phyloP scores from a whole-genome alignment of 2,329 filamentous ascomycete genomes.

The Clonostachys rhizophaga region DNA sequence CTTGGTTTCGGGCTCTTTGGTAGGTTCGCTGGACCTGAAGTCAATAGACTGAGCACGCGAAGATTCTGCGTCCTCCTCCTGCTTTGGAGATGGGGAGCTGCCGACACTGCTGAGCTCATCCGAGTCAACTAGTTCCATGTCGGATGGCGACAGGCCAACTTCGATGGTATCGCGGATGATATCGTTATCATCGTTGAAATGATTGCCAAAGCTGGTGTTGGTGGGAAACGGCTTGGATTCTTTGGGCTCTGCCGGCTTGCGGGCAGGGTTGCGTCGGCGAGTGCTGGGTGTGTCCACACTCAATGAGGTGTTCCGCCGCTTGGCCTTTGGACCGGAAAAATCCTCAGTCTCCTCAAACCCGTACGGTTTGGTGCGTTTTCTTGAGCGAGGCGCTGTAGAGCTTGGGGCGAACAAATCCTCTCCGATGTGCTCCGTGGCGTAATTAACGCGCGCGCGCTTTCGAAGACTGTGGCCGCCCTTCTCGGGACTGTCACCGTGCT shows the following conservation, averaged over 20 bases:
- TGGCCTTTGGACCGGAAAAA: conserved; percentile 15
- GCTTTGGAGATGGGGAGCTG: too few relatives aligned
- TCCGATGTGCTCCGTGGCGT: conserved; percentile 47
- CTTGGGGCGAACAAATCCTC: conserved; percentile 35
- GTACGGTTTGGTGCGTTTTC: conserved; percentile 26
- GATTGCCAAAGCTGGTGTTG: conserved; percentile 23
- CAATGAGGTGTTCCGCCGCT: conserved; percentile 29
- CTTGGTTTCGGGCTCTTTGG: too few relatives aligned
- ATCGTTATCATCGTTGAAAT: conserved; percentile 31
- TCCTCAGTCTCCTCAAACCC: conserved; percentile 26
- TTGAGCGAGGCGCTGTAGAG: conserved; percentile 23
- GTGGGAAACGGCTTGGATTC: conserved; percentile 11
- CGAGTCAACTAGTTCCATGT: conserved; percentile 18
- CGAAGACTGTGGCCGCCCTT: conserved; percentile 57
- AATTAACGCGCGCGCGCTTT: conserved; percentile 52
- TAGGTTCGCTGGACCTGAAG: too few relatives aligned
- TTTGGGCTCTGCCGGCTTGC: conserved; percentile 26
- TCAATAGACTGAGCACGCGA: too few relatives aligned
- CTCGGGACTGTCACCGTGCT: conserved; percentile 42
- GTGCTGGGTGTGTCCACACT: conserved; percentile 25
- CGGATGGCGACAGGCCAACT: conserved; percentile 37
- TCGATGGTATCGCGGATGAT: conserved; percentile 55
- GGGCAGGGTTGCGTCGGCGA: conserved; percentile 32
- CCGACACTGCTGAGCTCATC: conserved; percentile 7
- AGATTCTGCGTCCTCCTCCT: too few relatives aligned